Base-by-base conservation (phyloP, 345 rosid species). In the Syzygium aqueum region DNA sequence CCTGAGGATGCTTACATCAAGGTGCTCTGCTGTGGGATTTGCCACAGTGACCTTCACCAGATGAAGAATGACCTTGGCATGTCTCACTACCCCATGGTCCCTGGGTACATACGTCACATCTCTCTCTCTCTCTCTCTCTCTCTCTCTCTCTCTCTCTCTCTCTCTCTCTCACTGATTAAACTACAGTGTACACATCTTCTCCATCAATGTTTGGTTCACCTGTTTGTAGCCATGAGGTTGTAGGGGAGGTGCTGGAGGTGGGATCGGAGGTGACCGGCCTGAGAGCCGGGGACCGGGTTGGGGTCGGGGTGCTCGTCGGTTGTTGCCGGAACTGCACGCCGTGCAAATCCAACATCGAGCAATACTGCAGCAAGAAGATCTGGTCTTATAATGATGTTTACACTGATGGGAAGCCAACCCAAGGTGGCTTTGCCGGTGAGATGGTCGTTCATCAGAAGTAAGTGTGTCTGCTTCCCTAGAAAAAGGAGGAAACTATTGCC, bases 11-110 rank as follows among this genome's bases (percentile, higher is more conserved):
- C 95, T 5, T 87, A 87, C 59, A 85, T 96, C 51, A 92, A 91
- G 91, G 92, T 96, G 85, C 87, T 94, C 12, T 91, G 89, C 85
- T 93, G 96, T 87, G 99, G 98, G 84, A 90, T 95, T 83, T 94
- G 97, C 88, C 98, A 95, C 87, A 92, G 95, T 10, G 98, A 96
- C 90, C 82, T 96, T 85, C 98, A 94, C 86, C 97, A 94, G 87
- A 67, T 91, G 80, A 95, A 91, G 85, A 94, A 93, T 73, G 96
- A 95, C 87, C 92, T 94, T 1, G 93, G 93, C 91, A 88, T 90
- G 93, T 88, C 97, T 46, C 89, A 89, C 28, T 96, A 96, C 88
- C 98, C 98, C 15, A 93, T 95, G 94, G 96, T 95, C 86, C 96
- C 97, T 1, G 97, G 98, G 98, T 96, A 90, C 14, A 57, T 50